Base-by-base conservation (phyloP, 2,329 filamentous ascomycete species). In the Alternaria hordeiaustralica region DNA sequence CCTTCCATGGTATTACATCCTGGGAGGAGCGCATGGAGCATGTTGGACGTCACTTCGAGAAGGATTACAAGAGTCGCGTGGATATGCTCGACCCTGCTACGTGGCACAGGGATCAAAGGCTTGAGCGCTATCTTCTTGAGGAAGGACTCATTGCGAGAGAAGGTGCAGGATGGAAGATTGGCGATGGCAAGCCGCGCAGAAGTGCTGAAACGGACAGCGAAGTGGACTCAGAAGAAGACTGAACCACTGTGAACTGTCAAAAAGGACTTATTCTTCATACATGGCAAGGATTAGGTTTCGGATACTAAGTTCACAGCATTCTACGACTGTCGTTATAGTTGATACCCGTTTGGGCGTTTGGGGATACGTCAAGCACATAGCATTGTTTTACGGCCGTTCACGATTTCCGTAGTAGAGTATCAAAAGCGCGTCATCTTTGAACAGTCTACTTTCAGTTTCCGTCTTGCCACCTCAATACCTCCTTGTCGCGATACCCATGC, bases 1-100 rank as follows among this genome's bases (percentile, higher is more conserved):
- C 78, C 1, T 97, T 96, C 73, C 77, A 83, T 6, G 92, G 91
- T 0, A 64, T 76, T 0, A 85, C 83, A 6, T 88, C 88, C 11
- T 97, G 94, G 94, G 91, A 96, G 62, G 86, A 90, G 61, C 86
- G 92, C 23, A 93, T 97, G 89, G 94, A 97, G 78, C 94, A 97
- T 80, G 88, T 97, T 3, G 93, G 92, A 0, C 86, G 88, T 62
- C 94, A 97, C 77, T 85, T 95, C 49, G 93, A 96, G 79, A 85
- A 78, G 78, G 83, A 79, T 47, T 81, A 73, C 79, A 79, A 70
- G 47, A 58, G 30, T 7, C 63, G 63, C 15, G 36, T 55, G 3
- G 64, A 61, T 8, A 65, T 71, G 43, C 55, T 70, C 21, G 69
- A 78, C 41, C 28, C 56, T 6, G 33, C 54, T 8, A 64, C 54